A percentile compares a stretch with the other conserved stretches of the same genome.
phyloP scores from a whole-genome alignment of 2,329 filamentous ascomycete genomes.

The Cryoendolithus antarcticus region DNA sequence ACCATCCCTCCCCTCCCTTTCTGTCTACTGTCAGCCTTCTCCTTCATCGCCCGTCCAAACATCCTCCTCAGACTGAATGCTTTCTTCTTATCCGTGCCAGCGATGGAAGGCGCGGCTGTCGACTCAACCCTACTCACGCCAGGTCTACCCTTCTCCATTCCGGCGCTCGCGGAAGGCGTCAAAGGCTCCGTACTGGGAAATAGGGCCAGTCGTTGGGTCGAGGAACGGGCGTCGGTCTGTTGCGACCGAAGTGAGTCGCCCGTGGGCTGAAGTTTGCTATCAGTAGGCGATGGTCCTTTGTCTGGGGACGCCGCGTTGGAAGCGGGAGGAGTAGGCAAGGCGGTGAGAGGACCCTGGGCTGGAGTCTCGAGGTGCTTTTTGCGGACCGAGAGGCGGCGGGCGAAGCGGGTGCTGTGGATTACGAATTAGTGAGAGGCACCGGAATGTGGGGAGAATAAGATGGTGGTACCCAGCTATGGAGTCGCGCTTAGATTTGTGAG shows the following conservation, averaged over 20 bases:
- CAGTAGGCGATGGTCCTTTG: not conserved
- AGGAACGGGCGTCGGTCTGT: not conserved
- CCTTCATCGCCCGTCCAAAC: not conserved
- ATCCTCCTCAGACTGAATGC: slow-evolving; percentile 2
- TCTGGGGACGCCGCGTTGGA: slow-evolving; percentile 50
- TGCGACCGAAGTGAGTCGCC: not conserved
- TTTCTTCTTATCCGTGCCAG: slow-evolving; percentile 3
- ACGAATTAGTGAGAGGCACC: slow-evolving; percentile 4
- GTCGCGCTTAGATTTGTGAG: slow-evolving; percentile 2
- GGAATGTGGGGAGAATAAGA: not conserved
- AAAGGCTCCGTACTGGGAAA: not conserved
- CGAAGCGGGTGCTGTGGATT: slow-evolving; percentile 13
- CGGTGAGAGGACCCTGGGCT: slow-evolving; percentile 2
- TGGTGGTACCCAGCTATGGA: slow-evolving; percentile 1
- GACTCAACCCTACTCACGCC: too few species aligned
- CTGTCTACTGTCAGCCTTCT: not conserved
- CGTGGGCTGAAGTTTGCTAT: not conserved
- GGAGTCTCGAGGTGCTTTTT: slow-evolving; percentile 12
- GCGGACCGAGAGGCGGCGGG: slow-evolving; percentile 17
- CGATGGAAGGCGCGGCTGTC: too few species aligned
- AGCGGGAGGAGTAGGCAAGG: slow-evolving; percentile 20
- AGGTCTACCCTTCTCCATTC: not conserved
- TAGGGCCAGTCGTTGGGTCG: not conserved
- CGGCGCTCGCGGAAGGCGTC: slow-evolving; percentile 1
- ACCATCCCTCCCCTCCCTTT: slow-evolving; percentile 3